Evolutionary conservation across 2,329 filamentous ascomycete species (phyloP), one percentile per base, ranked within the genome.

Genomic region (Fusarium haematococcum): DNA sequence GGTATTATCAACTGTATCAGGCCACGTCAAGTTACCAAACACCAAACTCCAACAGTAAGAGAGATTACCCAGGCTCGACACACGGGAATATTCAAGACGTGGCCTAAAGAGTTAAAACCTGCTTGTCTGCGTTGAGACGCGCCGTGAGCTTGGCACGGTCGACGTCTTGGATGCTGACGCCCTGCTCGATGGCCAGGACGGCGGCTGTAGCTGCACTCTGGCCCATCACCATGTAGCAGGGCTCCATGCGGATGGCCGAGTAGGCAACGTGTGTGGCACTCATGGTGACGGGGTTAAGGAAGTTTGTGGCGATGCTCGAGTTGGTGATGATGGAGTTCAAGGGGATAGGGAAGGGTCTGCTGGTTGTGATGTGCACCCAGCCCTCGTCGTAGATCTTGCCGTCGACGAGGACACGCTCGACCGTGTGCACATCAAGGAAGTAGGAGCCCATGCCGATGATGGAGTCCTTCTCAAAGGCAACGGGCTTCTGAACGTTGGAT

Each of bases 231-330:
- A 67, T 67, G 30, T 67, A 67, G 11, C 35, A 54, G 3, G 58
- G 65, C 59, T 67, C 65, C 65, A 67, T 67, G 20, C 65, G 65
- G 18, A 67, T 45, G 16, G 65, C 58, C 30, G 58, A 67, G 10
- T 56, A 23, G 3, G 58, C 65, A 27, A 67, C 57, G 23, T 67
- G 65, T 10, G 65, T 67, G 30, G 45, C 39, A 35, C 63, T 65
- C 39, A 65, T 45, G 13, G 63, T 65, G 7, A 65, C 63, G 7
- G 63, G 63, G 43, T 65, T 65, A 33, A 65, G 39, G 48, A 65
- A 65, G 32, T 65, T 65, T 10, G 63, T 65, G 7, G 56, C 63
- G 41, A 60, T 20, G 41, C 33, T 37, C 9, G 63, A 33, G 13
- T 37, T 32, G 27, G 63, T 57, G 14, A 65, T 41, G 63, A 65